Evolutionary conservation across 805 yeast species (phyloP).

Genomic region (Kazachstania viticola): DNA sequence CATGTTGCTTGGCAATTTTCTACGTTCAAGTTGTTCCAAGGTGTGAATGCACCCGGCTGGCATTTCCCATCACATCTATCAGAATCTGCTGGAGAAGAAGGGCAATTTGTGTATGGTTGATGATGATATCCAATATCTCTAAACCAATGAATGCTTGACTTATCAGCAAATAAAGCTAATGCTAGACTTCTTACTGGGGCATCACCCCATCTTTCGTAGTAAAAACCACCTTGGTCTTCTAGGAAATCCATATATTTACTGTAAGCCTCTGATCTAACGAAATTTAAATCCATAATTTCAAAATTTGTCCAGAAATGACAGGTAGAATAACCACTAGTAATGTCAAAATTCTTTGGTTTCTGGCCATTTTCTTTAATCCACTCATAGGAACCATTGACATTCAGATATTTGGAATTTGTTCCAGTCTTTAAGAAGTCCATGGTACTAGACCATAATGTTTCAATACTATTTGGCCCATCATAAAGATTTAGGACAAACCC

Average conservation of each 20-base stretch:
- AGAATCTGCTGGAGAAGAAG: slow-evolving; percentile 31
- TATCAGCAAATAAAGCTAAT: slow-evolving; percentile 58
- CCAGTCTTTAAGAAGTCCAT: slow-evolving; percentile 46
- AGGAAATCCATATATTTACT: slow-evolving; percentile 48
- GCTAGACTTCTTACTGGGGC: slow-evolving; percentile 84
- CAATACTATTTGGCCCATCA: slow-evolving; percentile 60
- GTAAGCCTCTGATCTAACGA: slow-evolving; percentile 60
- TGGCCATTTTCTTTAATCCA: slow-evolving; percentile 51
- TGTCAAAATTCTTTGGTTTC: slow-evolving; percentile 35
- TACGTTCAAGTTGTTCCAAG: slow-evolving; percentile 38
- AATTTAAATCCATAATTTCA: slow-evolving; percentile 78
- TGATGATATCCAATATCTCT: slow-evolving; percentile 74
- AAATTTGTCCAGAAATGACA: slow-evolving; percentile 91
- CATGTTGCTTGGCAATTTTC: slow-evolving; percentile 72
- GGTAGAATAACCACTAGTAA: slow-evolving; percentile 37
- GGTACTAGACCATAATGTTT: slow-evolving; percentile 66
- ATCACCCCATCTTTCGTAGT: slow-evolving; percentile 90
- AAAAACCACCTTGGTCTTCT: slow-evolving; percentile 68
- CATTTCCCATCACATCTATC: slow-evolving; percentile 40
- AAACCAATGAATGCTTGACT: slow-evolving; percentile 68
- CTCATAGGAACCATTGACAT: slow-evolving; percentile 47
- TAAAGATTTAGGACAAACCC: slow-evolving; percentile 68
- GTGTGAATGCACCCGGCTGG: slow-evolving; percentile 41
- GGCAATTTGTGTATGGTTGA: slow-evolving; percentile 68
- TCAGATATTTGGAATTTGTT: slow-evolving; percentile 43